These are phyloP conservation scores for Trichoderma erinaceum DNA, from an alignment of 495 filamentous ascomycete species.

Conservation along the genomic window DNA sequence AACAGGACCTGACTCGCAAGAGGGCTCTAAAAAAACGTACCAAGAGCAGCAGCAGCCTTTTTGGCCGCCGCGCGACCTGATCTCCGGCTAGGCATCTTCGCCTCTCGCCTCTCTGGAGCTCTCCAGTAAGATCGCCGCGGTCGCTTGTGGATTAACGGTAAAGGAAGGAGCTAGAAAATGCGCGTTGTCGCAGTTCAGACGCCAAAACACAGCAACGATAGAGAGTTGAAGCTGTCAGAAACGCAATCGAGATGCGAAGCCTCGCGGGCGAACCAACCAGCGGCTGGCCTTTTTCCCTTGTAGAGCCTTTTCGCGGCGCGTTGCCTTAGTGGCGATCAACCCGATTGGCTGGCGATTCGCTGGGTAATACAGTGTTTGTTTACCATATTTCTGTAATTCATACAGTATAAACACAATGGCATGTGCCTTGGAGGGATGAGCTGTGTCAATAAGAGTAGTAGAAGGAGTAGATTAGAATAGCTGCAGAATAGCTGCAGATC, in stretches of 20 bases:
- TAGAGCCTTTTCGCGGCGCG: slow-evolving; percentile 2
- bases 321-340: neutral
- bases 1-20: neutral
- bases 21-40: slow-evolving; percentile 24
- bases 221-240: slow-evolving; percentile 8
- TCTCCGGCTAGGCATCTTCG: slow-evolving; percentile 29
- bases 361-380: neutral
- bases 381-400: neutral
- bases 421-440: neutral
- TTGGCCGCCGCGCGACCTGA: slow-evolving; percentile 41
- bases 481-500: too few relatives aligned
- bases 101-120: neutral
- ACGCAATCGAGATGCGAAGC: neutral
- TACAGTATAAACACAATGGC: neutral
- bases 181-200: neutral
- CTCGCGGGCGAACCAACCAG: slow-evolving; percentile 5
- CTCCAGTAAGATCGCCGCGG: neutral
- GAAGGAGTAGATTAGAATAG: too few relatives aligned
- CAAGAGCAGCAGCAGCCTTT: slow-evolving; percentile 41
- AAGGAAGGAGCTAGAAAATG: neutral
- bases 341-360: neutral
- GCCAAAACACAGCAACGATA: neutral
- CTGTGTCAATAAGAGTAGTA: too few relatives aligned
- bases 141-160: neutral
- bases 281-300: neutral